Conservation (phyloP, 345 rosid genomes). For the Noccaea bulbosa region DNA sequence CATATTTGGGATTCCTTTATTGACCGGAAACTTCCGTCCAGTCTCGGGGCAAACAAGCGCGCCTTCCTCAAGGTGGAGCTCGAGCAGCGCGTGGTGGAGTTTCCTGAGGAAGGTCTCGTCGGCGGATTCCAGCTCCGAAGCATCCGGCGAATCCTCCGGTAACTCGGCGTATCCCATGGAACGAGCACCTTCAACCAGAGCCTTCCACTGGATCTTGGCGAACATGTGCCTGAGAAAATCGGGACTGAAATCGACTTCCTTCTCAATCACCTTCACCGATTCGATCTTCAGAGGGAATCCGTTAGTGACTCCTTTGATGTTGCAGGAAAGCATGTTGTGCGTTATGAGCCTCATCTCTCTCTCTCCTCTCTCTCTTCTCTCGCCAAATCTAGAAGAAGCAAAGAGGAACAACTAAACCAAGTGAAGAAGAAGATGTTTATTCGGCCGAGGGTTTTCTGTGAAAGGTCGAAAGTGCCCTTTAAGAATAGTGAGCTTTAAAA, state of each 20-base stretch:
- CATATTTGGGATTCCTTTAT: constrained; percentile 90
- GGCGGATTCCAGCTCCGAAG: constrained; percentile 57
- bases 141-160: constrained; percentile 61
- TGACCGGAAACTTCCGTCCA: constrained; percentile 70
- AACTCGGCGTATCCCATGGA: constrained; percentile 72
- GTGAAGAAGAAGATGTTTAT: constrained; percentile 2
- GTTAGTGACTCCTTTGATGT: constrained; percentile 80
- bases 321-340: constrained; percentile 90
- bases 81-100: constrained; percentile 85
- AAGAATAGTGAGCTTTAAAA: not conserved
- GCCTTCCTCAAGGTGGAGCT: constrained; percentile 91
- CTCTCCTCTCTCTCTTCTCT: constrained; percentile 8
- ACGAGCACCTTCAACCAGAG: constrained; percentile 66
- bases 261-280: constrained; percentile 62
- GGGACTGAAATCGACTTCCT: constrained; percentile 72
- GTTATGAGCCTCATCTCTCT: constrained; percentile 71
- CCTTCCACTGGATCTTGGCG: constrained; percentile 80
- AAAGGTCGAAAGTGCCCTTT: not conserved
- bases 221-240: constrained; percentile 76
- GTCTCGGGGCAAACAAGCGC: constrained; percentile 89
- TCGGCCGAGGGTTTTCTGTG: constrained; percentile 35
- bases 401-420: not conserved
- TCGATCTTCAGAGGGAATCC: constrained; percentile 84
- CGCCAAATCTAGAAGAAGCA: constrained; percentile 1
- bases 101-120: constrained; percentile 65